Conservation (phyloP, 169 alveolate genomes). For the Eimeria sp. region DNA sequence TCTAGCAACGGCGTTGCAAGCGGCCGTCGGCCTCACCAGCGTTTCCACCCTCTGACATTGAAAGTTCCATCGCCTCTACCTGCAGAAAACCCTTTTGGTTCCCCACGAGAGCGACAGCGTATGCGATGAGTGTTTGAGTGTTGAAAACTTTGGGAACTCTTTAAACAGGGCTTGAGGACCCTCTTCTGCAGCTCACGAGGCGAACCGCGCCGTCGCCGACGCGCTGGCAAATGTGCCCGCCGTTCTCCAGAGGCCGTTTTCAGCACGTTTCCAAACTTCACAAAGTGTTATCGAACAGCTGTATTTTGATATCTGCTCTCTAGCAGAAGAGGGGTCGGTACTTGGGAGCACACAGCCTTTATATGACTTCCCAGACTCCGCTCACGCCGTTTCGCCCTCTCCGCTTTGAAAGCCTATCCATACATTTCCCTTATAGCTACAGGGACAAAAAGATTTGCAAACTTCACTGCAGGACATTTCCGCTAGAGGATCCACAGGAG, state of each 20-base stretch:
- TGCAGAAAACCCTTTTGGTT: background rate
- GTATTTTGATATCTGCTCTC: background rate
- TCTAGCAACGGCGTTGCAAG: background rate
- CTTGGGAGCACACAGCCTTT: background rate
- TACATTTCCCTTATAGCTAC: background rate
- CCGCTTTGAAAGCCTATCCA: background rate
- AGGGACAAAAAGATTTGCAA: background rate
- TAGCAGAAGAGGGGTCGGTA: background rate
- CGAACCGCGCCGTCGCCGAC: background rate
- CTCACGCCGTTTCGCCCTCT: background rate
- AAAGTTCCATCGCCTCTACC: conserved; percentile 29
- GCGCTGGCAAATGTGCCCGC: conserved; percentile 7
- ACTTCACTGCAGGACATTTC: background rate
- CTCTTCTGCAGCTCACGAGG: background rate
- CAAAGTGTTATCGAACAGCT: background rate
- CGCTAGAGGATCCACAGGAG: background rate
- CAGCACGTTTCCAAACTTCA: background rate
- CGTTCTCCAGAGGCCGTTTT: background rate
- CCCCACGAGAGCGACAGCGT: background rate
- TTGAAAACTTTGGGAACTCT: background rate
- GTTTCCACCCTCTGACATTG: conserved; percentile 41
- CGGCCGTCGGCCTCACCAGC: conserved; percentile 3
- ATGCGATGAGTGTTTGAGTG: background rate
- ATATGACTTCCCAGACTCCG: background rate
- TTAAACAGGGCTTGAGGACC: background rate